These are phyloP conservation scores for Helotiales sp. DNA, from an alignment of 2,329 filamentous ascomycete species.

Conservation along the genomic window DNA sequence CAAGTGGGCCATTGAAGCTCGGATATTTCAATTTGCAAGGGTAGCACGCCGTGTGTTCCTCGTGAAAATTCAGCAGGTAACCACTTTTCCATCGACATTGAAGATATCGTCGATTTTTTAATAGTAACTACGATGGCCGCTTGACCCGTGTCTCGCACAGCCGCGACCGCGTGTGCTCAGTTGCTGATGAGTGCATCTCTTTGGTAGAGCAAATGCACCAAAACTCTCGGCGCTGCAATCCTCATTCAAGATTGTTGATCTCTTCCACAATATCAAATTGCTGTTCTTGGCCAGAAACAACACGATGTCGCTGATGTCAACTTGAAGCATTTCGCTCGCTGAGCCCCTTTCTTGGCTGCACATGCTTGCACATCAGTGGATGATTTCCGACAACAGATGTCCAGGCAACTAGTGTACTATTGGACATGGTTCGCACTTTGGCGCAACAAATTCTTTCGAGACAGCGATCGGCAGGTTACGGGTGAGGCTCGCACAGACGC, in stretches of 20 bases:
- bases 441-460: background rate
- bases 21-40: background rate
- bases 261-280: constrained; percentile 3
- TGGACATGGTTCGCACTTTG: background rate
- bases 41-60: background rate
- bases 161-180: background rate
- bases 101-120: background rate
- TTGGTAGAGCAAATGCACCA: background rate
- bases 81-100: background rate
- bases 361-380: background rate
- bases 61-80: background rate
- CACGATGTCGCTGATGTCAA: too few species aligned
- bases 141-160: background rate
- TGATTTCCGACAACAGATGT: too few species aligned
- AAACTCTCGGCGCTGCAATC: background rate
- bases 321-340: background rate
- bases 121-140: background rate
- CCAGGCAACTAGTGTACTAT: too few species aligned
- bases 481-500: background rate
- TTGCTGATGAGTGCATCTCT: background rate
- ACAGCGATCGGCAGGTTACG: background rate
- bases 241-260: background rate
- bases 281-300: background rate
- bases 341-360: background rate
- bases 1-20: background rate